Percentiles rank a stretch among this genome's conserved stretches.
These are phyloP conservation scores for Goffeauzyma gilvescens DNA, from an alignment of 768 basidiomycete genomes.

Conservation along the genomic window DNA sequence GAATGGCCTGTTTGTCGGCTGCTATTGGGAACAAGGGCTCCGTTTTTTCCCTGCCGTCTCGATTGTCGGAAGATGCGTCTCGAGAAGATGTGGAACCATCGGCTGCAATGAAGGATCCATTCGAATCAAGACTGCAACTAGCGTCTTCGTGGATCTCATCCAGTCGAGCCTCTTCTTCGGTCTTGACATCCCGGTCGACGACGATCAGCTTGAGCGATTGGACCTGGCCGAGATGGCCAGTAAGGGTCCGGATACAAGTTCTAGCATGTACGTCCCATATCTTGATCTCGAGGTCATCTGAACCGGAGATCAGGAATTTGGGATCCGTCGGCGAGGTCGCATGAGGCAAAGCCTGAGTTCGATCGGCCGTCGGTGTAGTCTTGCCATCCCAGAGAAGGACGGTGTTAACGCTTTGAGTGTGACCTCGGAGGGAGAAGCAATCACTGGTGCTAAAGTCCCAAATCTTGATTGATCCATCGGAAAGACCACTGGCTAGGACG, in stretches of 20 bases:
- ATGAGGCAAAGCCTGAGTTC: background rate
- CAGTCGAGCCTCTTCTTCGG: constrained; percentile 2
- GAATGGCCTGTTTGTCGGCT: constrained; percentile 34
- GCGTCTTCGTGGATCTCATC: too few relatives aligned
- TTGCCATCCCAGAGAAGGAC: constrained; percentile 73
- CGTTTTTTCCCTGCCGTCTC: background rate
- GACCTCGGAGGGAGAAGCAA: constrained; percentile 80
- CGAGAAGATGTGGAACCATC: too few relatives aligned
- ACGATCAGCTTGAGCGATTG: constrained; percentile 70
- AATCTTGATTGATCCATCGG: constrained; percentile 73
- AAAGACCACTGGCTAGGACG: constrained; percentile 77
- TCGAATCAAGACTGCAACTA: too few relatives aligned
- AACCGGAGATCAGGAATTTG: constrained; percentile 93
- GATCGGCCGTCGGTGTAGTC: constrained; percentile 24
- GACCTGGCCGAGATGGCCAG: constrained; percentile 83
- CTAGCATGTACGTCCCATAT: constrained; percentile 78
- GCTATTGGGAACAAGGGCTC: background rate
- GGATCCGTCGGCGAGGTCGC: constrained; percentile 23
- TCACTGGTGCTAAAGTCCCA: constrained; percentile 71
- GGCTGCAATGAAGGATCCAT: too few relatives aligned
- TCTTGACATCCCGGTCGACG: constrained; percentile 32
- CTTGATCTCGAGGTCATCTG: constrained; percentile 80
- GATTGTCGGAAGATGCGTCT: too few relatives aligned
- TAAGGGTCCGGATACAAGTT: constrained; percentile 63
- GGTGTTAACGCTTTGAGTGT: constrained; percentile 87